These are phyloP conservation scores for Marasmius fiardii DNA, from an alignment of 1,284 basidiomycete species.

Conservation along the genomic window DNA sequence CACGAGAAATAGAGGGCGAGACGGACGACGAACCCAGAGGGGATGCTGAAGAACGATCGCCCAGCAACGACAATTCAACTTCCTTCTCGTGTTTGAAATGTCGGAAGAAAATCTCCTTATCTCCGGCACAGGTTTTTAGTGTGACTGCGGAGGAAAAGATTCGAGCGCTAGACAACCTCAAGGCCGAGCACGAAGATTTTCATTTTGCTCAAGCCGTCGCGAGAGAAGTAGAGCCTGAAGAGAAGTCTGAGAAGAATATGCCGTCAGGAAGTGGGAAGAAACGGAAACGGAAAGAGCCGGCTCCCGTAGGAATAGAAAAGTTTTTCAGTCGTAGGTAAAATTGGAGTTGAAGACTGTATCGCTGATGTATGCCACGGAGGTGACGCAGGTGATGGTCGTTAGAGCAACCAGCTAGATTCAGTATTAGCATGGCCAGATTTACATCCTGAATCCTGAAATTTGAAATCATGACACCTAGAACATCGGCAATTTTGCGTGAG, in stretches of 20 bases:
- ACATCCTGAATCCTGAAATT: too few species aligned
- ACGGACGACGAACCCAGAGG: background rate
- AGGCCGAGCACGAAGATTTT: slow-evolving; percentile 80
- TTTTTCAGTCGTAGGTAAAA: slow-evolving; percentile 52
- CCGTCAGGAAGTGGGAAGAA: slow-evolving; percentile 30
- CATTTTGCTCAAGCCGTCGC: slow-evolving; percentile 81
- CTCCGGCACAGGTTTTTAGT: slow-evolving; percentile 20
- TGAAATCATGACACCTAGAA: too few species aligned
- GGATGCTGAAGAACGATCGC: background rate
- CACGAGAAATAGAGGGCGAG: slow-evolving; percentile 24
- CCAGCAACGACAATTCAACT: slow-evolving; percentile 4
- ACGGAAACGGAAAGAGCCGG: slow-evolving; percentile 38
- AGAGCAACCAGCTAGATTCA: background rate
- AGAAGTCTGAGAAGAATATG: slow-evolving; percentile 2
- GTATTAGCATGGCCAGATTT: background rate
- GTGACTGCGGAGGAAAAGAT: slow-evolving; percentile 22
- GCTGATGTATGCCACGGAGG: background rate
- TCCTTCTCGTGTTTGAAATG: slow-evolving; percentile 57
- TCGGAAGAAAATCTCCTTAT: slow-evolving; percentile 38
- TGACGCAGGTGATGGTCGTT: slow-evolving; percentile 5
- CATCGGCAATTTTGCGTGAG: too few species aligned
- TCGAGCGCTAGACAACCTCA: slow-evolving; percentile 44
- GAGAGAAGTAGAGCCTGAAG: slow-evolving; percentile 23
- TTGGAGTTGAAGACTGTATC: background rate
- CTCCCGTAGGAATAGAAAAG: slow-evolving; percentile 65